A percentile compares a stretch with the other conserved stretches of the same genome.
These are phyloP conservation scores for Eudorina sp. DNA, from an alignment of 139 green algal species.

Conservation along the genomic window DNA sequence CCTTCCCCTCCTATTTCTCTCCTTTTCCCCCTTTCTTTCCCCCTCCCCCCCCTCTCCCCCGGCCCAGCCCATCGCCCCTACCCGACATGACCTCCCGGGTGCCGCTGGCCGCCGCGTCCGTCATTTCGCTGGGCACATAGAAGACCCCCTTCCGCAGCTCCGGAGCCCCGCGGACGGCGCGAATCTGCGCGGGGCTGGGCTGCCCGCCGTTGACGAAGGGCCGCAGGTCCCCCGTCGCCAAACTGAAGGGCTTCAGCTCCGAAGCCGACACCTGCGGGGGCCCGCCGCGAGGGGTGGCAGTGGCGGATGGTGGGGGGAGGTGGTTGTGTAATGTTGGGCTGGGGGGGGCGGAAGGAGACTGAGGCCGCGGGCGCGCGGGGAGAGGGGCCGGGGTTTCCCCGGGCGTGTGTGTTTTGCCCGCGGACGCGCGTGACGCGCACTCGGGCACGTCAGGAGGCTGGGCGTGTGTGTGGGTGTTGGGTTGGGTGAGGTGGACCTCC, in stretches of 20 bases:
- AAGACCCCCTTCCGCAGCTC: not conserved
- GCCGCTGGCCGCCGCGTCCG: slow-evolving; percentile 11
- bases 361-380: no score
- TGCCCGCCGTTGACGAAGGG: not conserved
- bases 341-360: no score
- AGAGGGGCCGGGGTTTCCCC: no score
- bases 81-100: not conserved
- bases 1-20: not conserved
- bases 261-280: slow-evolving; percentile 3
- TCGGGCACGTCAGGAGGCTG: no score
- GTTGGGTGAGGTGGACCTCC: no score
- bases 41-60: not conserved
- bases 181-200: not conserved
- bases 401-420: no score
- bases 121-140: slow-evolving; percentile 11
- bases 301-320: no score
- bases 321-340: no score
- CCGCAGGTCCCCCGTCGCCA: not conserved
- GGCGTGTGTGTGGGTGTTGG: no score
- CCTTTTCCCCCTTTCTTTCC: not conserved
- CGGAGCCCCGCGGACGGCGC: not conserved
- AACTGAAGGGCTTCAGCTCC: not conserved
- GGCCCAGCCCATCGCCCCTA: not conserved
- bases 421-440: no score
- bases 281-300: no score